Evolutionary conservation across 2,329 filamentous ascomycete species (phyloP), one percentile per base, ranked within the genome.

Genomic region (Fusarium lyarnte): DNA sequence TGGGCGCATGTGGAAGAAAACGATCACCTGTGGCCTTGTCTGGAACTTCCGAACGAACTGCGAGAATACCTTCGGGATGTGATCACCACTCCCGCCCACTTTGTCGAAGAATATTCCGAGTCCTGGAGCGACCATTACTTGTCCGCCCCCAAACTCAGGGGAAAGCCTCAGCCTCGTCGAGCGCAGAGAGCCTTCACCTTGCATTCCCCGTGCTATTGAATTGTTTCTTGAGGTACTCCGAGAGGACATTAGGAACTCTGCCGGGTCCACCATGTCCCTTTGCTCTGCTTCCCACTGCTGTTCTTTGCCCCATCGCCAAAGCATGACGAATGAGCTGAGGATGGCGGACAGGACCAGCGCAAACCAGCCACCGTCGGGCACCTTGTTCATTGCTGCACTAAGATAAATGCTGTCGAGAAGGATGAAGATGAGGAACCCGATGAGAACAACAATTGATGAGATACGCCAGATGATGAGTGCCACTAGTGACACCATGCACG

Each of bases 251-350:
- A 23, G 72, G 7, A 86, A 80, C 19, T 84, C 73, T 74, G 57
- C 85, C 84, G 76, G 76, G 46, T 85, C 84, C 61, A 90, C 84
- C 8, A 86, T 85, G 73, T 94, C 91, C 62, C 87, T 84, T 2
- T 86, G 85, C 81, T 95, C 92, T 5, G 92, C 89, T 11, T 82
- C 82, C 92, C 93, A 95, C 78, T 95, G 93, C 67, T 89, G 87
- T 77, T 94, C 92, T 79, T 95, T 94, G 21, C 93, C 93, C 75
- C 90, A 95, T 36, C 93, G 88, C 93, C 93, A 95, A 16, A 94
- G 85, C 5, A 94, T 84, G 77, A 95, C 92, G 46, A 94, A 81
- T 46, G 81, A 83, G 0, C 90, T 87, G 4, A 95, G 86, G 13
- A 92, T 82, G 6, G 84, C 83, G 1, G 92, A 86, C 9, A 95